These are phyloP conservation scores for Candida broadrunensis DNA, from an alignment of 805 yeast species.

Conservation along the genomic window DNA sequence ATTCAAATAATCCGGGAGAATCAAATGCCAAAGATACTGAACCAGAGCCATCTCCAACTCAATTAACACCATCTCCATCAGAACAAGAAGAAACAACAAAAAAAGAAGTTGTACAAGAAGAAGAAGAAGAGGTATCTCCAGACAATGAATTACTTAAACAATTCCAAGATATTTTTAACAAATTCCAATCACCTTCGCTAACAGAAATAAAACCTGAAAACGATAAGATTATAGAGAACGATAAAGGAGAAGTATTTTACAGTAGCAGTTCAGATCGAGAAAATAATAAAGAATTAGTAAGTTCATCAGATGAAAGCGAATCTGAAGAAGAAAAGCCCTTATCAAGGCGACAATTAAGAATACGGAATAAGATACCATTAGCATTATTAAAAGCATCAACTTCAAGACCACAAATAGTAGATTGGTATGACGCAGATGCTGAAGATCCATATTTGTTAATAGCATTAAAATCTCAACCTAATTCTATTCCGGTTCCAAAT, in stretches of 20 bases:
- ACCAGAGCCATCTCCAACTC: too few species aligned
- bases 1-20: background rate
- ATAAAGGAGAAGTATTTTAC: conserved; percentile 9
- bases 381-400: conserved; percentile 64
- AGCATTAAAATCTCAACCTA: conserved; percentile 59
- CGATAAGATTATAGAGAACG: background rate
- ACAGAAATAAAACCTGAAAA: too few species aligned
- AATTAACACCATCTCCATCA: background rate
- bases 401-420: conserved; percentile 67
- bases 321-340: conserved; percentile 17
- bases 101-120: too few species aligned
- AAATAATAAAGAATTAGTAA: conserved; percentile 17
- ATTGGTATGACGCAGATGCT: conserved; percentile 87
- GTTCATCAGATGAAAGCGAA: conserved; percentile 6
- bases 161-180: conserved; percentile 18
- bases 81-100: background rate
- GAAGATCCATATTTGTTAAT: conserved; percentile 69
- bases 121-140: background rate
- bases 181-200: conserved; percentile 4
- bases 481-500: conserved; percentile 71
- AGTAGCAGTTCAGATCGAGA: conserved; percentile 25
- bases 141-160: conserved; percentile 11
- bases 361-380: conserved; percentile 57
- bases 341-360: conserved; percentile 51
- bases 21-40: background rate